A percentile compares a stretch with the other conserved stretches of the same genome.
Evolutionary conservation across 257 asterid species (phyloP).

Genomic region (Solanum habrochaites): DNA sequence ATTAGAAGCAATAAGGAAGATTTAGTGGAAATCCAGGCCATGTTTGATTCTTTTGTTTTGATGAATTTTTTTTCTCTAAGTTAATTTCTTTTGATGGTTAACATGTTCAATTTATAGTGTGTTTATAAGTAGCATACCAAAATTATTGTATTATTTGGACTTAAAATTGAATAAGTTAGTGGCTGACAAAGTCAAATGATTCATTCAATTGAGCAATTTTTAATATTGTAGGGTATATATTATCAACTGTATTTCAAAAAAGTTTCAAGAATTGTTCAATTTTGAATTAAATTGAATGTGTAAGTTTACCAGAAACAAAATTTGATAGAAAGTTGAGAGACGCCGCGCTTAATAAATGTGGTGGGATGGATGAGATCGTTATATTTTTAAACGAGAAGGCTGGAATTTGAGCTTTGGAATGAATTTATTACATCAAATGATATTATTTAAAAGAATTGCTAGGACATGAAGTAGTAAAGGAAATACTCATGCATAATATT

Average conservation of each 20-base stretch:
- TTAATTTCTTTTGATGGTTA: background rate
- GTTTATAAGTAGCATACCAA: background rate
- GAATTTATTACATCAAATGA: background rate
- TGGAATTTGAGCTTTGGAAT: background rate
- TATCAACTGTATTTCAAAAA: background rate
- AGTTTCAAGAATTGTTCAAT: background rate
- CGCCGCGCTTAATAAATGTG: background rate
- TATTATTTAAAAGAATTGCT: background rate
- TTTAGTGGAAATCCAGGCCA: background rate
- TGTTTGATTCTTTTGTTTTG: background rate
- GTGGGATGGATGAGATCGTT: background rate
- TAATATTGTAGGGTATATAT: background rate
- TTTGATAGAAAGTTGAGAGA: background rate
- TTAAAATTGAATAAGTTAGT: background rate
- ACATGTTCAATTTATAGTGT: background rate
- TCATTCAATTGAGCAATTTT: background rate
- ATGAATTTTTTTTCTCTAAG: background rate
- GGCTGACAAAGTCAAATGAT: background rate
- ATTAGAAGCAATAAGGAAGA: background rate
- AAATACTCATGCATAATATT: background rate
- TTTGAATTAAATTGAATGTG: background rate
- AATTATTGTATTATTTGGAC: background rate
- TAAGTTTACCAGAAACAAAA: background rate
- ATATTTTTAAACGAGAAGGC: background rate
- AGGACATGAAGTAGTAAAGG: background rate